phyloP scores from a whole-genome alignment of 2,329 filamentous ascomycete genomes.

The Diaporthe vaccinii region DNA sequence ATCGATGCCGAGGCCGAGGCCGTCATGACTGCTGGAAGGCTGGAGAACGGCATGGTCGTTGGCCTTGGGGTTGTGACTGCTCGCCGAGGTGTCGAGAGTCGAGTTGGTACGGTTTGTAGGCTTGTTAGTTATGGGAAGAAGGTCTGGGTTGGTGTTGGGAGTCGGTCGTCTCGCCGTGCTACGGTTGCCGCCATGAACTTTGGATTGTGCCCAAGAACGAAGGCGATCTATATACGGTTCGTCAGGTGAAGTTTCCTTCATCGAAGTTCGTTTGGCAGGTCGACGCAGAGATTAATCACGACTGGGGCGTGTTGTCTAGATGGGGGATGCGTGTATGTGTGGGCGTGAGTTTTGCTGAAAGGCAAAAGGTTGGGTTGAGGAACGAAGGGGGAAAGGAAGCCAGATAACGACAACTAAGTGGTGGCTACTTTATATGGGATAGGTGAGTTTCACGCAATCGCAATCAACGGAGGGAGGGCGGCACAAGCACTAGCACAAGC shows the following conservation, averaged over 20 bases:
- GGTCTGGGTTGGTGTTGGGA: constrained; percentile 52
- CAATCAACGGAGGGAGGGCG: neutral
- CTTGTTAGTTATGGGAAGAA: constrained; percentile 55
- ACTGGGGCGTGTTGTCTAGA: constrained; percentile 9
- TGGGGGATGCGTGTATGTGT: neutral
- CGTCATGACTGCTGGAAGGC: constrained; percentile 29
- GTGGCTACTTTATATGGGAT: constrained; percentile 34
- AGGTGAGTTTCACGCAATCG: constrained; percentile 27
- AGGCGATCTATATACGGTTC: constrained; percentile 68
- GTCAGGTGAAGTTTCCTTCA: constrained; percentile 72
- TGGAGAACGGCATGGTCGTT: constrained; percentile 12
- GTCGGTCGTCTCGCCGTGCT: constrained; percentile 55
- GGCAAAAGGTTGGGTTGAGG: constrained; percentile 20
- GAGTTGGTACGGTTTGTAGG: constrained; percentile 45
- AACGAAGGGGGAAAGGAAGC: neutral
- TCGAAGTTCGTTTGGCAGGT: constrained; percentile 61
- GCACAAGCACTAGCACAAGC: constrained; percentile 10
- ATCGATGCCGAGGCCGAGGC: constrained; percentile 36
- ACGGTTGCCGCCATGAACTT: constrained; percentile 66
- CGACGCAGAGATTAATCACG: constrained; percentile 37
- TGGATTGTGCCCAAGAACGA: constrained; percentile 67
- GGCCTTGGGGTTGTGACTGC: constrained; percentile 39
- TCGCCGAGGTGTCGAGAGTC: constrained; percentile 41
- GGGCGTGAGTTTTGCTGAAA: constrained; percentile 1
- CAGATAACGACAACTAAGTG: neutral